phyloP scores from a whole-genome alignment of 129 eudicot genomes.

The Kitagawia praeruptora region DNA sequence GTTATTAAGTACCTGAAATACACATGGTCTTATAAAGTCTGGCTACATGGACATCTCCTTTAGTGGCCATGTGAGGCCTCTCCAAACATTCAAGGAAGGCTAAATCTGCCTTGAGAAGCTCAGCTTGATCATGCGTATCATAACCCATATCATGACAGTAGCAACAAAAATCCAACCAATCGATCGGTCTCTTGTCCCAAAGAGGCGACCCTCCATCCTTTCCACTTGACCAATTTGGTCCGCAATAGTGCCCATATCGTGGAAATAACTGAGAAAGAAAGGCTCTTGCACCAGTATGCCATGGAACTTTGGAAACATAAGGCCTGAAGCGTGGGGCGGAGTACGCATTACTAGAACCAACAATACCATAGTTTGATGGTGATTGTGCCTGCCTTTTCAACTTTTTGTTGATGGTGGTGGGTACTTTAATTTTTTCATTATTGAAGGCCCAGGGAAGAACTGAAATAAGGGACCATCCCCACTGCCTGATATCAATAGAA shows the following conservation, averaged over 20 bases:
- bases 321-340: conserved; percentile 68
- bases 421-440: conserved; percentile 43
- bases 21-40: conserved; percentile 76
- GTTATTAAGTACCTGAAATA: conserved; percentile 48
- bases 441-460: conserved; percentile 61
- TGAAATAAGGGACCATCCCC: conserved; percentile 44
- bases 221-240: conserved; percentile 99
- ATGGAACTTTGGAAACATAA: conserved; percentile 83
- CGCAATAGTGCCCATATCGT: conserved; percentile 89
- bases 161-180: conserved; percentile 95
- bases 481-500: conserved; percentile 34
- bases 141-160: conserved; percentile 97
- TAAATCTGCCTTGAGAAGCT: conserved; percentile 86
- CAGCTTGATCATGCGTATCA: conserved; percentile 86
- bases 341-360: conserved; percentile 18
- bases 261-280: conserved; percentile 88
- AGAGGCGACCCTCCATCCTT: conserved; percentile 77
- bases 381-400: conserved; percentile 45
- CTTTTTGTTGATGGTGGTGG: conserved; percentile 56
- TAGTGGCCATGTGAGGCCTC: conserved; percentile 58
- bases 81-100: conserved; percentile 95
- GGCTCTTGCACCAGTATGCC: conserved; percentile 93
- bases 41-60: conserved; percentile 73
- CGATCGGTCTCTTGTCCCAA: conserved; percentile 94
- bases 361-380: conserved; percentile 18